Evolutionary conservation across 495 filamentous ascomycete genomes (phyloP).

Genomic region (Neurospora cerealis): DNA sequence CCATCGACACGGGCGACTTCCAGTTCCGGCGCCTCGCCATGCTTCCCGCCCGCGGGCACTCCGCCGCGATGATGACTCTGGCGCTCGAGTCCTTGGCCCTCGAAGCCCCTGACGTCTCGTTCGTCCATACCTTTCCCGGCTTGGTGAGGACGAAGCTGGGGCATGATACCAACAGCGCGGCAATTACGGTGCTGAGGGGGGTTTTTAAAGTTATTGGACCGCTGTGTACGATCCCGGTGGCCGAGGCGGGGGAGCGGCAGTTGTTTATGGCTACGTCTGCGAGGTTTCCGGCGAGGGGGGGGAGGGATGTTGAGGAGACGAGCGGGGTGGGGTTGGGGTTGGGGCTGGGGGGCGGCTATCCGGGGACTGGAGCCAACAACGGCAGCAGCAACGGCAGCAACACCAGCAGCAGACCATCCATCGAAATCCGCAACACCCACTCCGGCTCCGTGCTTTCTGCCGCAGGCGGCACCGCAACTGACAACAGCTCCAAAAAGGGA

Average conservation of each 20-base stretch:
- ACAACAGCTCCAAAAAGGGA: background rate
- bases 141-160: constrained; percentile 33
- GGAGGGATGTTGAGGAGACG: constrained; percentile 1
- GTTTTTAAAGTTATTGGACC: constrained; percentile 8
- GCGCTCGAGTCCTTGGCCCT: constrained; percentile 38
- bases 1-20: constrained; percentile 39
- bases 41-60: constrained; percentile 30
- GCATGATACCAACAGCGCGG: background rate
- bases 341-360: constrained; percentile 4
- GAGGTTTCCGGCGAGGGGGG: constrained; percentile 29
- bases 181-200: background rate
- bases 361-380: background rate
- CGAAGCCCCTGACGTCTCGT: constrained; percentile 39
- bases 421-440: background rate
- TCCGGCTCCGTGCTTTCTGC: background rate
- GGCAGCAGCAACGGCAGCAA: background rate
- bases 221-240: constrained; percentile 6
- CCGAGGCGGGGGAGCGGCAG: constrained; percentile 46
- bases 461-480: background rate
- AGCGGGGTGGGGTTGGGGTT: constrained; percentile 24
- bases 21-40: constrained; percentile 8
- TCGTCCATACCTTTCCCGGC: constrained; percentile 51
- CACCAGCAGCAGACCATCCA: background rate
- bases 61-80: constrained; percentile 39
- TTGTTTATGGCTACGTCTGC: constrained; percentile 44